Percentiles rank a stretch among this genome's conserved stretches.
phyloP scores from a whole-genome alignment of 2,329 filamentous ascomycete species.

The Reticulascus tulasneorum region DNA sequence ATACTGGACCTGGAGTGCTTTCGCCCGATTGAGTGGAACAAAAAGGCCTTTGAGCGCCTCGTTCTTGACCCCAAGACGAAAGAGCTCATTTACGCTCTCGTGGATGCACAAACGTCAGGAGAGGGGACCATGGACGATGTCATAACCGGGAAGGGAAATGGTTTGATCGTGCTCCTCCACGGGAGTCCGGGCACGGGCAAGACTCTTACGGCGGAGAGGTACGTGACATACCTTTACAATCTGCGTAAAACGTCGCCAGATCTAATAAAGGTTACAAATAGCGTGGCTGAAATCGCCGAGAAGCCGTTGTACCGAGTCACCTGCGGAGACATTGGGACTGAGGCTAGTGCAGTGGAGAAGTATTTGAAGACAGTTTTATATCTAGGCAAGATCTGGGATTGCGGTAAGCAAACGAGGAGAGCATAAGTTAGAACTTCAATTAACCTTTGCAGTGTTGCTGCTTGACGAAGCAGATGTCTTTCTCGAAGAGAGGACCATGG shows the following conservation, averaged over 20 bases:
- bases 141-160: constrained; percentile 29
- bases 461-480: constrained; percentile 26
- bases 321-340: constrained; percentile 31
- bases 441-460: constrained; percentile 15
- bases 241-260: not conserved
- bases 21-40: constrained; percentile 8
- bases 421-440: not conserved
- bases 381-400: constrained; percentile 26
- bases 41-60: constrained; percentile 13
- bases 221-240: too few relatives aligned
- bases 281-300: constrained; percentile 29
- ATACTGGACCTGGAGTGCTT: not conserved
- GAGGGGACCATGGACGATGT: constrained; percentile 23
- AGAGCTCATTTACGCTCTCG: constrained; percentile 24
- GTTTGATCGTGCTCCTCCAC: constrained; percentile 29
- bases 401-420: constrained; percentile 15
- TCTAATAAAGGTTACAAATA: not conserved
- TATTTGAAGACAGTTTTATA: constrained; percentile 26
- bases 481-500: constrained; percentile 17
- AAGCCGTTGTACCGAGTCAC: constrained; percentile 32
- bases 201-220: constrained; percentile 30
- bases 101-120: constrained; percentile 16
- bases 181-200: constrained; percentile 31
- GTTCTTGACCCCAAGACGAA: constrained; percentile 18
- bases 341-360: constrained; percentile 23